Conservation (phyloP, 1,284 basidiomycete species). For the Coniferiporia weirii region DNA sequence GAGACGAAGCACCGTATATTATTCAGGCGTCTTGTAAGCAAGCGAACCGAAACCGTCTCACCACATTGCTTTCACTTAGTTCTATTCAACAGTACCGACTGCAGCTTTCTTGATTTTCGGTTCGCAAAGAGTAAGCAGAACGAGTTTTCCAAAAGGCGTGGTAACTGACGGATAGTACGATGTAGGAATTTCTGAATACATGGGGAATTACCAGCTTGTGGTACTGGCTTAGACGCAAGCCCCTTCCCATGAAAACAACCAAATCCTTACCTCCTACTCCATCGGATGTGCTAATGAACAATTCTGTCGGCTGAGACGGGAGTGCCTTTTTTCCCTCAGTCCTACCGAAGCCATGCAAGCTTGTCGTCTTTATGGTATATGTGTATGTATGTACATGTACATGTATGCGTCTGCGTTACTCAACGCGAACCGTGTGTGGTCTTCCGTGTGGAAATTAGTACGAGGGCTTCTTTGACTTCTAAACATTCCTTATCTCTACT, state of each 20-base stretch:
- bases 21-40: constrained; percentile 16
- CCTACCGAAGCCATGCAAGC: no score
- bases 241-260: neutral
- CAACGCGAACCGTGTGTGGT: no score
- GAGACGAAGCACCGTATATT: constrained; percentile 11
- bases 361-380: no score
- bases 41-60: neutral
- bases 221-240: neutral
- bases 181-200: constrained; percentile 12
- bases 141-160: neutral
- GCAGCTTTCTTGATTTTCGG: constrained; percentile 16
- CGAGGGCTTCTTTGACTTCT: no score
- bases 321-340: no score
- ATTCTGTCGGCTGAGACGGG: neutral
- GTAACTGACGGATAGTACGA: neutral
- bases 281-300: neutral
- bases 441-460: no score
- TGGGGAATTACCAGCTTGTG: constrained; percentile 8
- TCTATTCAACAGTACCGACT: constrained; percentile 7
- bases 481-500: no score
- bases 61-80: neutral
- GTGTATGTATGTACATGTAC: no score
- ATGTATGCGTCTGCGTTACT: no score
- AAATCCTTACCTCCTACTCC: constrained; percentile 6
- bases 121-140: constrained; percentile 7